Evolutionary conservation across 2,329 filamentous ascomycete genomes (phyloP), one percentile per base, ranked within the genome.

Genomic region (Zalaria obscura): DNA sequence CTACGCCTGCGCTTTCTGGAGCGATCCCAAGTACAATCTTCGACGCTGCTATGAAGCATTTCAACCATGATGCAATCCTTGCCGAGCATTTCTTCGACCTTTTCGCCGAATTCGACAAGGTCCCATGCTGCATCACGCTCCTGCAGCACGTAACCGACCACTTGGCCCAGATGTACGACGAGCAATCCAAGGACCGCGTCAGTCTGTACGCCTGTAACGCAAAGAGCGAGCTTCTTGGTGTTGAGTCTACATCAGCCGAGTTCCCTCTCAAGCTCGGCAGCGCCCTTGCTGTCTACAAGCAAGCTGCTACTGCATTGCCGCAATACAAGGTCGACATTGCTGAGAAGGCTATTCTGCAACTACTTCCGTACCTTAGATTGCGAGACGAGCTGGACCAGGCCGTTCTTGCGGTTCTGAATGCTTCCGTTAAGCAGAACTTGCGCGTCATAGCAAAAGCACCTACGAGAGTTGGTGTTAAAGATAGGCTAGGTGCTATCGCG

Each of bases 21-120:
- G 91, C 86, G 10, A 94, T 98, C 50, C 88, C 91, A 2, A 74
- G 87, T 42, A 87, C 89, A 33, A 84, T 98, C 38, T 95, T 94
- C 55, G 86, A 94, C 54, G 77, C 85, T 25, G 80, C 87, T 4
- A 78, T 78, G 65, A 85, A 82, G 58, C 80, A 94, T 52, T 74
- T 82, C 40, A 78, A 83, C 49, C 77, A 80, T 57, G 52, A 50
- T 33, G 62, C 77, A 2, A 65, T 68, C 1, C 70, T 86, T 5
- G 85, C 78, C 3, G 78, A 81, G 52, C 65, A 73, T 25, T 94
- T 95, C 62, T 96, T 91, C 61, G 68, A 82, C 53, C 73, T 93
- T 64, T 82, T 93, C 48, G 68, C 76, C 2, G 66, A 70, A 4
- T 95, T 93, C 59, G 66, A 70, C 18, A 65, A 75, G 34, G 66